These are phyloP conservation scores for Acanthamoeba sp. DNA, from an alignment of 208 protist genomes.

Conservation along the genomic window DNA sequence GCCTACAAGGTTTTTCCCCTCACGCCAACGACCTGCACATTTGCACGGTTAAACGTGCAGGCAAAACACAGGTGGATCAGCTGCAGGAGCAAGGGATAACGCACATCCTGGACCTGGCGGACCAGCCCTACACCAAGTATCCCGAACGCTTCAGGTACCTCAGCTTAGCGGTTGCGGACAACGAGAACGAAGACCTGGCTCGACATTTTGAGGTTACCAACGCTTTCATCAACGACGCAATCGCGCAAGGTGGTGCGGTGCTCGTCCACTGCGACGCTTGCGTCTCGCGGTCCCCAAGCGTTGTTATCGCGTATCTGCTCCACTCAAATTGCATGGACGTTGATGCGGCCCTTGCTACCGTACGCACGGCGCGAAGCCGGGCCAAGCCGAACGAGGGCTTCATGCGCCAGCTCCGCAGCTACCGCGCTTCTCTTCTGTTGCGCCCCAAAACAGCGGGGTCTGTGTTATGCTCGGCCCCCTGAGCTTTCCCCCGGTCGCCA, in stretches of 20 bases:
- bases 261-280: conserved; percentile 34
- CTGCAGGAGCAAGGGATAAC: conserved; percentile 20
- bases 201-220: not conserved
- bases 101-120: conserved; percentile 21
- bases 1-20: conserved; percentile 8
- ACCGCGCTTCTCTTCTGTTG: not conserved
- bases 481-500: no score
- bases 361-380: not conserved
- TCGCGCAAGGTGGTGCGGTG: not conserved
- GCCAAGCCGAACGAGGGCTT: not conserved
- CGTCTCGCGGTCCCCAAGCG: conserved; percentile 11
- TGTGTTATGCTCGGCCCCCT: no score
- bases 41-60: no score
- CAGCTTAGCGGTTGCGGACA: not conserved
- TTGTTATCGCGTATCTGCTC: not conserved
- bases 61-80: not conserved
- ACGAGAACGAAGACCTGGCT: not conserved
- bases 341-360: not conserved
- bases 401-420: not conserved
- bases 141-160: conserved; percentile 26
- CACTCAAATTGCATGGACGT: not conserved
- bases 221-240: conserved; percentile 51
- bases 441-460: not conserved
- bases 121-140: conserved; percentile 8
- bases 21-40: not conserved